These are phyloP conservation scores for Pythium aphanidermatum DNA, from an alignment of 352 stramenopile species.

Conservation along the genomic window DNA sequence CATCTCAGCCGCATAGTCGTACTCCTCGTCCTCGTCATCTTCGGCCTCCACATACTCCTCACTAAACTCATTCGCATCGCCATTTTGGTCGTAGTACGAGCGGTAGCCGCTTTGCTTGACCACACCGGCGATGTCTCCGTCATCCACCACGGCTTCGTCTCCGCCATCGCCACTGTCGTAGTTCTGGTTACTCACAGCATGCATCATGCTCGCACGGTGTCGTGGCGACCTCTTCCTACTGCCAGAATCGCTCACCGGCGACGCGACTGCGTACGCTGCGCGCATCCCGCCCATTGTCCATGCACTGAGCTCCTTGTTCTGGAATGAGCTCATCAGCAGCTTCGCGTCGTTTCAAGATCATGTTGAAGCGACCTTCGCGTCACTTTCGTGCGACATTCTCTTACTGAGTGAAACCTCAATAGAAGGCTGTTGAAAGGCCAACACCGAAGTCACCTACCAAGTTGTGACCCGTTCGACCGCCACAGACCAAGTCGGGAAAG, in stretches of 20 bases:
- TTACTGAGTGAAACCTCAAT: constrained; percentile 3
- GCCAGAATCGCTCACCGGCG: too few relatives aligned
- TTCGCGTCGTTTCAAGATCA: constrained; percentile 21
- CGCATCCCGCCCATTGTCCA: constrained; percentile 10
- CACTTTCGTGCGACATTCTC: neutral
- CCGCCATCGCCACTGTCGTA: constrained; percentile 3
- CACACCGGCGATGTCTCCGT: too few relatives aligned
- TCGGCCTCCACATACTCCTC: constrained; percentile 17
- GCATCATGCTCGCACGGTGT: too few relatives aligned
- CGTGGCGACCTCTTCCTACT: too few relatives aligned
- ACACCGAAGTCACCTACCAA: constrained; percentile 17
- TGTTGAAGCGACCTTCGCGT: constrained; percentile 10
- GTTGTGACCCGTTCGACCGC: too few relatives aligned
- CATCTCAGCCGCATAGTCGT: constrained; percentile 22
- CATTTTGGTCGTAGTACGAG: neutral
- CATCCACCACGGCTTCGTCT: neutral
- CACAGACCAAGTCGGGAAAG: constrained; percentile 14
- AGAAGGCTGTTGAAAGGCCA: constrained; percentile 7
- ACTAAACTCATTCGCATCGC: neutral
- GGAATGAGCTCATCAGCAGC: neutral
- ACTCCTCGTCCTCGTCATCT: constrained; percentile 26
- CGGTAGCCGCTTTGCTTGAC: constrained; percentile 1
- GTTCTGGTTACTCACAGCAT: neutral
- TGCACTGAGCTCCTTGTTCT: neutral
- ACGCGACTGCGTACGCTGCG: constrained; percentile 13